Evolutionary conservation across 176 grass and related monocot species (phyloP).

Genomic region (Oryza officinalis): DNA sequence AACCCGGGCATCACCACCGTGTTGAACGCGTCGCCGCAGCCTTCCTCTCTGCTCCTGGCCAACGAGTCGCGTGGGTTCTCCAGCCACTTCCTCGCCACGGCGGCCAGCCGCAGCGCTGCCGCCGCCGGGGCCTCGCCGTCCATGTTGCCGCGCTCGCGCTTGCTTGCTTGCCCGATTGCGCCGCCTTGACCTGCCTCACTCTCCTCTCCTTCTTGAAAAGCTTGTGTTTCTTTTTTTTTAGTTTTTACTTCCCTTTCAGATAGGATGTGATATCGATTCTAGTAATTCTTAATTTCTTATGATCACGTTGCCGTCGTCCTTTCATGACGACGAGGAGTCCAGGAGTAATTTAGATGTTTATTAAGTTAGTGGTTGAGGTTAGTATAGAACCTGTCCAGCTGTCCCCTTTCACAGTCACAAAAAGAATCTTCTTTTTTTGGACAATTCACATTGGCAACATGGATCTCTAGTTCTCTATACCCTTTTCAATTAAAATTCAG

Average conservation of each 20-base stretch:
- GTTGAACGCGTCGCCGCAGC: slow-evolving; percentile 31
- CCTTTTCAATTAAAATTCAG: neutral
- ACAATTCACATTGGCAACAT: neutral
- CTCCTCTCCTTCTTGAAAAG: too few species aligned
- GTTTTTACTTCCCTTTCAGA: neutral
- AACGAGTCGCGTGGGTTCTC: neutral
- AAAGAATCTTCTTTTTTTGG: neutral
- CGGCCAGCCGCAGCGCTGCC: neutral
- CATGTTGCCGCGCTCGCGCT: neutral
- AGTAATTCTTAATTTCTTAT: too few species aligned
- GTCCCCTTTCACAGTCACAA: neutral
- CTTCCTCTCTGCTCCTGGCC: neutral
- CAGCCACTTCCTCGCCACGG: slow-evolving; percentile 13
- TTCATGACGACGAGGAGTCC: neutral
- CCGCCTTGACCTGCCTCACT: too few species aligned
- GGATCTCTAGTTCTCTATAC: neutral
- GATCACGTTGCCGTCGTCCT: neutral
- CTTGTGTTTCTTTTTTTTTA: too few species aligned
- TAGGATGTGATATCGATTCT: neutral
- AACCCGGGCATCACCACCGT: slow-evolving; percentile 29
- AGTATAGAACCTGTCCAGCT: neutral
- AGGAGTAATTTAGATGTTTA: neutral
- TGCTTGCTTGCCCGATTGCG: too few species aligned
- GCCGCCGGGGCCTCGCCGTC: neutral
- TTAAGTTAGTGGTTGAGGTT: too few species aligned